Evolutionary conservation across 306 rosid species (phyloP), one percentile per base, ranked within the genome.

Genomic region (Castanea mollissima): DNA sequence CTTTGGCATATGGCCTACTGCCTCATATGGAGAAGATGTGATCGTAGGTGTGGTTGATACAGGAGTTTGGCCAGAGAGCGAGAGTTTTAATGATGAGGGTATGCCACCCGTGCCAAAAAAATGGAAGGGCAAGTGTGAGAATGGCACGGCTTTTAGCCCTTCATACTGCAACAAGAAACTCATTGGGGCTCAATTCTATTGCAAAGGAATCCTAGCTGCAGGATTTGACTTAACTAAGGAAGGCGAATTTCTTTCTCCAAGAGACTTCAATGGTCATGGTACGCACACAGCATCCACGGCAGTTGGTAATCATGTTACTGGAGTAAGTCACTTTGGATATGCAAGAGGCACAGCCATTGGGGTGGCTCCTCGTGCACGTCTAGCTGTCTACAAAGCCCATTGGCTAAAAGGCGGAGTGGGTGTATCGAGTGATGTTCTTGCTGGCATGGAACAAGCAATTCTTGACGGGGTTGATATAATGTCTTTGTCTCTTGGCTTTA

Each of bases 151-250:
- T 10, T 82, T 82, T 63, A 41, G 14, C 73, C n/a, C 79, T 16
- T 77, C 82, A 12, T 29, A 31, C 7, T 82, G 85, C 71, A 77
- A 77, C 75, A 77, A 63, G 46, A 82, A 82, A 63, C 74, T 82
- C 44, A 77, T 73, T 1, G 73, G 79, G 14, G 85, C 85, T 21
- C 67, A 75, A 23, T 44, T 34, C 3, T 77, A 63, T 38, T 23
- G 20, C 56, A 73, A 62, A 11, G 81, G 75, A 6, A 5, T 69
- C 15, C 16, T 6, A 72, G 41, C 27, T 5, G 56, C 34, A 23
- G 72, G 41, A 25, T 14, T 15, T 6, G 51, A 51, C 5, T 35
- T 75, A 1, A 51, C 46, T 11, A 41, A 13, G 5, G 14, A 29
- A 2, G 1, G 1, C 6, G 73, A 73, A 49, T 62, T 25, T 5